Evolutionary conservation across 2,329 filamentous ascomycete species (phyloP).

Genomic region (Dryadomyces sulphureus): DNA sequence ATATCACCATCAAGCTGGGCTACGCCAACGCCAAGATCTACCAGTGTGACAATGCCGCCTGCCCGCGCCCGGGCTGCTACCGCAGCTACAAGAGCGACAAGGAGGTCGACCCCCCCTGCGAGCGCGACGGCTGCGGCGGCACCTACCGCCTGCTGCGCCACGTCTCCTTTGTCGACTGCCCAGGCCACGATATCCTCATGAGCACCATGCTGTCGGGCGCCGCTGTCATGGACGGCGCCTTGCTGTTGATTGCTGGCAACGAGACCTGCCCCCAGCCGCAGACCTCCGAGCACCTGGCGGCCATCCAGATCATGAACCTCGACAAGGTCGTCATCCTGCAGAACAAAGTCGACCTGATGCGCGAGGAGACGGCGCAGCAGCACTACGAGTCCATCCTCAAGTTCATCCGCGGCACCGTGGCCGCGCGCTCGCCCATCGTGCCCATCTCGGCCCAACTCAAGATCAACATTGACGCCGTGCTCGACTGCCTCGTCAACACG

Average conservation of each 20-base stretch:
- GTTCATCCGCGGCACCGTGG: constrained; percentile 95
- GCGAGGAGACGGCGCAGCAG: constrained; percentile 81
- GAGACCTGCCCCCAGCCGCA: constrained; percentile 97
- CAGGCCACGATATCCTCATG: constrained; percentile 99
- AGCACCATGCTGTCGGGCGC: constrained; percentile 99
- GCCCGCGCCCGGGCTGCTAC: constrained; percentile 90
- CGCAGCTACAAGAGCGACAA: constrained; percentile 98
- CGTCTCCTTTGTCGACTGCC: constrained; percentile 96
- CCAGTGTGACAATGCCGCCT: constrained; percentile 86
- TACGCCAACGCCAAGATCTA: constrained; percentile 99
- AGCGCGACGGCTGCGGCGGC: constrained; percentile 79
- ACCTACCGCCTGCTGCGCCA: constrained; percentile 81
- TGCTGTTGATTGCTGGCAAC: constrained; percentile 93
- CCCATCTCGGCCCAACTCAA: constrained; percentile 96
- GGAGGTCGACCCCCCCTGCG: constrained; percentile 91
- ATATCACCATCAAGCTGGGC: constrained; percentile 99
- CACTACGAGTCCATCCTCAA: constrained; percentile 97
- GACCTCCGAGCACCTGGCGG: constrained; percentile 95
- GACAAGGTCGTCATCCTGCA: constrained; percentile 99
- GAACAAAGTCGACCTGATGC: constrained; percentile 99
- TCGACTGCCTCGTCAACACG: constrained; percentile 87
- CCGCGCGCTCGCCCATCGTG: constrained; percentile 87
- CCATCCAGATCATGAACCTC: constrained; percentile 99
- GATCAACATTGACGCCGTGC: constrained; percentile 98
- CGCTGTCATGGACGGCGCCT: constrained; percentile 96